Conservation (phyloP, 1,284 basidiomycete genomes). For the Microbotryomycetes sp. region DNA sequence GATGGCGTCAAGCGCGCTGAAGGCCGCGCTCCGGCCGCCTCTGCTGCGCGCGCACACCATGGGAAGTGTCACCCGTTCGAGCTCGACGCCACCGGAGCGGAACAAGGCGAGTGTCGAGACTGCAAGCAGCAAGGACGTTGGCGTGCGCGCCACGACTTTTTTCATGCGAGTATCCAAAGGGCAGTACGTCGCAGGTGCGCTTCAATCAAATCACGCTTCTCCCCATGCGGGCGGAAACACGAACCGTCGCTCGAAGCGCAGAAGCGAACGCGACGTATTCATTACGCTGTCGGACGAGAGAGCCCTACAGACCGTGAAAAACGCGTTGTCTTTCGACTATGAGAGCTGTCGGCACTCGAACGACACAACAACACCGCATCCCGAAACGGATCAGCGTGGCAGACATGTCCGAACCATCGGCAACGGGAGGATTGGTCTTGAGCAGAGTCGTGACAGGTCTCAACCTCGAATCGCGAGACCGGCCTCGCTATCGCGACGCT, state of each 20-base stretch:
- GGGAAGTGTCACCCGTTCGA: background rate
- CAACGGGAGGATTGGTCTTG: too few relatives aligned
- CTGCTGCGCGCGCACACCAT: background rate
- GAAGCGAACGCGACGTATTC: background rate
- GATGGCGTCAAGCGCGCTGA: slow-evolving; percentile 22
- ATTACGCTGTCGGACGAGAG: slow-evolving; percentile 27
- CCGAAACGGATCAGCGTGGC: too few relatives aligned
- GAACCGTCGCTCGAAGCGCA: background rate
- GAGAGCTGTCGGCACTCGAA: background rate
- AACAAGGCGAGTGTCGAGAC: background rate
- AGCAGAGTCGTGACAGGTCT: too few relatives aligned
- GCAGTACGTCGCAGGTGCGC: background rate
- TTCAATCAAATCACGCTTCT: background rate
- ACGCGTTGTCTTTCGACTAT: slow-evolving; percentile 12
- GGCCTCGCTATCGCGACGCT: too few relatives aligned
- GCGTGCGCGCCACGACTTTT: slow-evolving; percentile 20
- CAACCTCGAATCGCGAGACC: too few relatives aligned
- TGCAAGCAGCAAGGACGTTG: slow-evolving; percentile 6
- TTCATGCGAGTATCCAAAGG: slow-evolving; percentile 15
- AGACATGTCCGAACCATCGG: too few relatives aligned
- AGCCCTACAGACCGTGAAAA: slow-evolving; percentile 16
- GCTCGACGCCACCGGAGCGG: background rate
- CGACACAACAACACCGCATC: too few relatives aligned
- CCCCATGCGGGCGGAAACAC: background rate
- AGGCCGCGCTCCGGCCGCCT: slow-evolving; percentile 6